Evolutionary conservation across 2,329 filamentous ascomycete species (phyloP), one percentile per base, ranked within the genome.

Genomic region (Pseudogymnoascus sp.): DNA sequence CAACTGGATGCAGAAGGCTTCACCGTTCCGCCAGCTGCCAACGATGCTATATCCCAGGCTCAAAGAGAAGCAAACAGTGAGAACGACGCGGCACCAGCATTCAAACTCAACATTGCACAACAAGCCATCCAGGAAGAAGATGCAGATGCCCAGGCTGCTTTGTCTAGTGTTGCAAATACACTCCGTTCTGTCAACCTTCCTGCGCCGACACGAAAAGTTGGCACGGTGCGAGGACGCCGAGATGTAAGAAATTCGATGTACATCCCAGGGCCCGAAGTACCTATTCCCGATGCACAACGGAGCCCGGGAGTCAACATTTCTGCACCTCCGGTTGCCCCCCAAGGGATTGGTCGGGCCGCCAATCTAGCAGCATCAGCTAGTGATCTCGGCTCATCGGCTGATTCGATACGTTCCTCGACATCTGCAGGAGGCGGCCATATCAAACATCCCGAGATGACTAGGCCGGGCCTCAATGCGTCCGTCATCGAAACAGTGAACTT

Each of bases 181-280:
- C 78, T 96, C 38, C 87, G 87, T 64, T 79, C 80, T 38, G 76
- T 81, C 71, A 80, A 85, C 76, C 75, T 82, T 74, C 76, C 77
- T 26, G 83, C 86, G 63, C 86, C 91, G 19, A 83, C 84, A 64
- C 84, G 89, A 26, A 89, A 86, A 70, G 78, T 84, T 13, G 88
- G 90, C 53, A 97, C 92, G 13, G 80, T 96, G 15, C 85, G 95
- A 68, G 95, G 95, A 61, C 88, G 95, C 65, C 85, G 95, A 72
- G 93, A 97, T 74, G 91, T 96, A 67, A 86, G 93, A 65, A 96
- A 96, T 75, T 97, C 93, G 1, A 87, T 96, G 63, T 93, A 95
- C 72, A 82, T 93, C 67, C 88, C 90, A 42, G 76, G 76, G 42
- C 70, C 72, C 17, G 69, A 71, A 10, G 66, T 68, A 21, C 38